Percentiles rank a stretch among this genome's conserved stretches.
Evolutionary conservation across 331 rosid genomes (phyloP).

Genomic region (Quercus phellos): DNA sequence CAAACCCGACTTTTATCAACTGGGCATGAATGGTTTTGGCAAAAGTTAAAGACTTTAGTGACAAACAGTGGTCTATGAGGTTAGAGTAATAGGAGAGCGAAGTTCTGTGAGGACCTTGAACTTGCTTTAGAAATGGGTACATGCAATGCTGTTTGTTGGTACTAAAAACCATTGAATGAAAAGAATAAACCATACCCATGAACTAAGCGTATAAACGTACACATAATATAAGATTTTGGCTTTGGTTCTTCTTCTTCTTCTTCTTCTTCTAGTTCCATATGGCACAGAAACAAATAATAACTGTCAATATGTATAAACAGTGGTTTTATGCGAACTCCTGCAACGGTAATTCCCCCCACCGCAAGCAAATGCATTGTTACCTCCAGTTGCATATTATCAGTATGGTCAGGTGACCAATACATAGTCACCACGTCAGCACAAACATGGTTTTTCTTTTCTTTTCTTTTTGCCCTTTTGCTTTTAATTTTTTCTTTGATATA

Average conservation of each 20-base stretch:
- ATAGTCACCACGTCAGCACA: no score
- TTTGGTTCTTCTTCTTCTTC: background rate
- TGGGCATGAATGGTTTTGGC: constrained; percentile 53
- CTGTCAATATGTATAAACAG: background rate
- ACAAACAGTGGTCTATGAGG: constrained; percentile 42
- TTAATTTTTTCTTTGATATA: no score
- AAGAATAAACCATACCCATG: background rate
- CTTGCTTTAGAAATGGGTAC: constrained; percentile 51
- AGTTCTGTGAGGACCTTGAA: constrained; percentile 23
- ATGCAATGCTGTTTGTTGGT: constrained; percentile 33
- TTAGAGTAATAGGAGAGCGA: constrained; percentile 46
- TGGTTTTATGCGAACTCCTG: background rate
- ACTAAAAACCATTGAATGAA: background rate
- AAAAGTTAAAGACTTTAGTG: constrained; percentile 30
- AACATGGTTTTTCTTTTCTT: no score
- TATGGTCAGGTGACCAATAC: no score
- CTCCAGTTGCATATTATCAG: background rate
- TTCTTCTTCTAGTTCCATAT: background rate
- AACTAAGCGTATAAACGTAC: background rate
- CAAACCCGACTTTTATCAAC: constrained; percentile 59
- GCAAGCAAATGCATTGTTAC: background rate
- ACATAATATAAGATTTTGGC: background rate
- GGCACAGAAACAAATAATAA: background rate
- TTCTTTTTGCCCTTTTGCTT: no score
- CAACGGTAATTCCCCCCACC: background rate